phyloP scores from a whole-genome alignment of 352 stramenopile genomes.

The Pythium brachiatum region DNA sequence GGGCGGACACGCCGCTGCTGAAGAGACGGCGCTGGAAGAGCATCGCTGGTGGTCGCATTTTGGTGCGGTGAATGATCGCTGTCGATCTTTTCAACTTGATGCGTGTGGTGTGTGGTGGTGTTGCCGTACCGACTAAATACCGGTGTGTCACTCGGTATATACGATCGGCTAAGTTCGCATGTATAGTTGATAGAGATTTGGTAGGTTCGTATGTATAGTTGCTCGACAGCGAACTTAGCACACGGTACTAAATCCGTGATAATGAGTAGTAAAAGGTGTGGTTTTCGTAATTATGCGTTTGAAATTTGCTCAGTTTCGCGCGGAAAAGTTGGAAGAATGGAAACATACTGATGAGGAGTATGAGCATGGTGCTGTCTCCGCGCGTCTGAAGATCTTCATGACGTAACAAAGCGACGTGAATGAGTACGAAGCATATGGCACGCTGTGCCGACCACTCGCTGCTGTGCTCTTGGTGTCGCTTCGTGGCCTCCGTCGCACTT shows the following conservation, averaged over 20 bases:
- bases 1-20: slow-evolving; percentile 36
- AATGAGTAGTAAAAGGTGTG: neutral
- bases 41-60: slow-evolving; percentile 4
- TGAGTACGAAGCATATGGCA: neutral
- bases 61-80: slow-evolving; percentile 1
- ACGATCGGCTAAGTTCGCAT: neutral
- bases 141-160: neutral
- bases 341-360: neutral
- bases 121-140: neutral
- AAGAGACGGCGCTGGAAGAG: slow-evolving; percentile 43
- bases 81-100: slow-evolving; percentile 3
- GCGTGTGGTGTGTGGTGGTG: neutral
- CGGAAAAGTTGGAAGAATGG: neutral
- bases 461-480: neutral
- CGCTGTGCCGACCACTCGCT: neutral
- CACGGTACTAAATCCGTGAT: neutral
- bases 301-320: neutral
- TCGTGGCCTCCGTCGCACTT: neutral
- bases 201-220: neutral
- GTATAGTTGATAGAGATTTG: neutral
- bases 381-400: too few relatives aligned
- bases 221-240: neutral
- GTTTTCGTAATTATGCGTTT: neutral
- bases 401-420: too few relatives aligned
- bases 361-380: too few relatives aligned